phyloP scores from a whole-genome alignment of 306 rosid genomes.

The Vicia sativa region DNA sequence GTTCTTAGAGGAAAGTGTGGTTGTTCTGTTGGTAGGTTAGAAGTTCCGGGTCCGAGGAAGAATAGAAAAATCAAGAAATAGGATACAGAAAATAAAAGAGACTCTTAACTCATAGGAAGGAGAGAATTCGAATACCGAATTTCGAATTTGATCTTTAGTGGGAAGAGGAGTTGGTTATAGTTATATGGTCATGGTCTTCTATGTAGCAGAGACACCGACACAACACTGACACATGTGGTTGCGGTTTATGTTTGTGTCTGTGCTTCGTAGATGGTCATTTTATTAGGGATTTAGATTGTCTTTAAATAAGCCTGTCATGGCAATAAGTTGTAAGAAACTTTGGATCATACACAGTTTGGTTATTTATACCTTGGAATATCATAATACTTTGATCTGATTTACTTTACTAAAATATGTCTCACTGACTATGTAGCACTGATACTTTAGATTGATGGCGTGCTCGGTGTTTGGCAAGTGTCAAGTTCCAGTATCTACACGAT shows the following conservation, averaged over 20 bases:
- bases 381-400: slow-evolving; percentile 45
- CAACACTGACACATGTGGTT: not conserved
- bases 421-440: not conserved
- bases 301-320: slow-evolving; percentile 63
- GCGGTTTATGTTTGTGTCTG: not conserved
- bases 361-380: slow-evolving; percentile 58
- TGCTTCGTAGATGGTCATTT: slow-evolving; percentile 21
- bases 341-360: slow-evolving; percentile 54
- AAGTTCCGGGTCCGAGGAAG: slow-evolving; percentile 86
- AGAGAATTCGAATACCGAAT: slow-evolving; percentile 41
- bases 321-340: slow-evolving; percentile 56
- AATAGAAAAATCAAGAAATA: slow-evolving; percentile 76
- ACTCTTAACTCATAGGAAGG: slow-evolving; percentile 44
- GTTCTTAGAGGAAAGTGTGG: slow-evolving; percentile 87
- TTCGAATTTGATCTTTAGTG: slow-evolving; percentile 44
- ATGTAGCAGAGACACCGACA: not conserved
- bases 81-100: slow-evolving; percentile 33
- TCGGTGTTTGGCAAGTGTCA: too few relatives aligned
- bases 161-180: slow-evolving; percentile 49
- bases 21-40: slow-evolving; percentile 94
- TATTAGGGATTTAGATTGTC: slow-evolving; percentile 51
- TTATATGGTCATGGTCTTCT: slow-evolving; percentile 19
- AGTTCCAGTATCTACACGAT: not conserved
- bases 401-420: too few relatives aligned
- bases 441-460: not conserved